Percentiles rank a stretch among this genome's conserved stretches.
These are phyloP conservation scores for Calonectria fujianensis DNA, from an alignment of 2,329 filamentous ascomycete genomes.

Conservation along the genomic window DNA sequence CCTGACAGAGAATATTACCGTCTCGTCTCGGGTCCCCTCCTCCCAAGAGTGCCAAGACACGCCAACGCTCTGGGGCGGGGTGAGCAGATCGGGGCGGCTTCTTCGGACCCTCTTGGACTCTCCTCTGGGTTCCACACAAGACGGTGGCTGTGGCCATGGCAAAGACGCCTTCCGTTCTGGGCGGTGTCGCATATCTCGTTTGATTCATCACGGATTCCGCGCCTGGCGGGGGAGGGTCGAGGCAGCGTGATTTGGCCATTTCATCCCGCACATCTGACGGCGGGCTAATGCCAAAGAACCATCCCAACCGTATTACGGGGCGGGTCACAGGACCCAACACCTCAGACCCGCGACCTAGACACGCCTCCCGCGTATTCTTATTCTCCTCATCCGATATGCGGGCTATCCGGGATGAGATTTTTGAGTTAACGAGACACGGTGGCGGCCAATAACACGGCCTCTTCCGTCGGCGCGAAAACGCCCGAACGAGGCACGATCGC, in stretches of 20 bases:
- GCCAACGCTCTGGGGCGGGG: slow-evolving; percentile 1
- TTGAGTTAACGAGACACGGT: slow-evolving; percentile 17
- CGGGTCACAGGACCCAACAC: background rate
- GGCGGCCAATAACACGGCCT: background rate
- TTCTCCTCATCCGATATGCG: background rate
- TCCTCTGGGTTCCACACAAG: slow-evolving; percentile 6
- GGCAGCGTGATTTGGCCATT: slow-evolving; percentile 2
- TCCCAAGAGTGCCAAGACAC: background rate
- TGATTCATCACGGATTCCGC: slow-evolving; percentile 27
- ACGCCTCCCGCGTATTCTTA: background rate
- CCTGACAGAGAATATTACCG: slow-evolving; percentile 3
- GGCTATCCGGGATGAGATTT: background rate
- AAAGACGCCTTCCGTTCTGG: slow-evolving; percentile 33
- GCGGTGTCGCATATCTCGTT: slow-evolving; percentile 24
- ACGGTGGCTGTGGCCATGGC: slow-evolving; percentile 27
- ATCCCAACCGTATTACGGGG: background rate
- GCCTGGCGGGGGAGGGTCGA: background rate
- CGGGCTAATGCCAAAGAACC: background rate
- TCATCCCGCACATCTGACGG: slow-evolving; percentile 17
- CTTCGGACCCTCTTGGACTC: slow-evolving; percentile 8
- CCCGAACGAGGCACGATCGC: slow-evolving; percentile 21
- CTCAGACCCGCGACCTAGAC: slow-evolving; percentile 9
- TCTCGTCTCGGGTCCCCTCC: background rate
- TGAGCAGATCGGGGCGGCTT: slow-evolving; percentile 23
- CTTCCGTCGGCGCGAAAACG: background rate